Percentiles rank a stretch among this genome's conserved stretches.
These are phyloP conservation scores for Candida maris DNA, from an alignment of 805 yeast genomes.

Conservation along the genomic window DNA sequence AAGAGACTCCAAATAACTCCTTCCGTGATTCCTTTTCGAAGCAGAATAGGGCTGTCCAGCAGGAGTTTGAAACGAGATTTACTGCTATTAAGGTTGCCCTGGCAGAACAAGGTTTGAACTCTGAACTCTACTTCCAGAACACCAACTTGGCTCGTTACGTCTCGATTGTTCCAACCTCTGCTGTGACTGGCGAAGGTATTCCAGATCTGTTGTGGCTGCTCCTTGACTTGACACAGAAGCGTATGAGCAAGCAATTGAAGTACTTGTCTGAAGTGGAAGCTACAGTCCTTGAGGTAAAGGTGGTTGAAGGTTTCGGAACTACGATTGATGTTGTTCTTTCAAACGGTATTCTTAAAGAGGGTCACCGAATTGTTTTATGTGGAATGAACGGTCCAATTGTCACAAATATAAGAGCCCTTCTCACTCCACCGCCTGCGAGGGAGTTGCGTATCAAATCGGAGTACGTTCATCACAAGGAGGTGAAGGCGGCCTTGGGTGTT, in stretches of 20 bases:
- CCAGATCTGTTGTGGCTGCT: conserved; percentile 96
- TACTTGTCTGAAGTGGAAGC: conserved; percentile 93
- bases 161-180: conserved; percentile 97
- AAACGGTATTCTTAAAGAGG: conserved; percentile 93
- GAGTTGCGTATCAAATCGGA: conserved; percentile 97
- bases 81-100: conserved; percentile 83
- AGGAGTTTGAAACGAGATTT: conserved; percentile 86
- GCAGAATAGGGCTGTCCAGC: conserved; percentile 81
- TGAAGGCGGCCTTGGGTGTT: conserved; percentile 98
- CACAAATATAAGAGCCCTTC: conserved; percentile 89
- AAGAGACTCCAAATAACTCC: conserved; percentile 82
- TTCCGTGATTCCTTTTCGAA: conserved; percentile 89
- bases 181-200: conserved; percentile 99
- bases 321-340: conserved; percentile 96
- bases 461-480: conserved; percentile 94
- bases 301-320: conserved; percentile 97
- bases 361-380: conserved; percentile 92
- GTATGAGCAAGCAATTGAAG: conserved; percentile 98
- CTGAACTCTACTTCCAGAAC: conserved; percentile 94
- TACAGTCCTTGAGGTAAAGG: conserved; percentile 95
- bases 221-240: conserved; percentile 92
- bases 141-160: conserved; percentile 90
- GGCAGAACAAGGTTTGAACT: conserved; percentile 97
- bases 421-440: conserved; percentile 96
- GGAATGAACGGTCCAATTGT: conserved; percentile 99